Percentiles rank a stretch among this genome's conserved stretches.
Conservation (phyloP, 768 basidiomycete species). For the Tylopilus felleus region DNA sequence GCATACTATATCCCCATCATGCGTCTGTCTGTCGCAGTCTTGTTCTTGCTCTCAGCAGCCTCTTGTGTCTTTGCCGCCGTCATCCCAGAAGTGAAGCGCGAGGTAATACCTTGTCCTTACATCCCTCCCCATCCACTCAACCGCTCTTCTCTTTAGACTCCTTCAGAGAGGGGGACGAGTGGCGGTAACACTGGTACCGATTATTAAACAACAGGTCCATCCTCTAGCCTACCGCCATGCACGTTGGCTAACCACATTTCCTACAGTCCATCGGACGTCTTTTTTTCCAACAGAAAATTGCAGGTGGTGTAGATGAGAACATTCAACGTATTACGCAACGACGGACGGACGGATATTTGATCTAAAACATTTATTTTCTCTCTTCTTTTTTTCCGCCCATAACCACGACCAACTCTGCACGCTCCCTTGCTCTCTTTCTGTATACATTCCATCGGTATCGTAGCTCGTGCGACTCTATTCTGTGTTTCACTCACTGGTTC, state of each 20-base stretch:
- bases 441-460: neutral
- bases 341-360: slow-evolving; percentile 1
- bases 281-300: neutral
- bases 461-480: slow-evolving; percentile 1
- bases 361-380: neutral
- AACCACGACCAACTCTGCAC: slow-evolving; percentile 1
- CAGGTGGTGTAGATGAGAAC: neutral
- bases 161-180: neutral
- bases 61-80: slow-evolving; percentile 9
- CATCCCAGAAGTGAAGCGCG: slow-evolving; percentile 7
- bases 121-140: neutral
- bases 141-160: neutral
- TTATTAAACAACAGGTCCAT: neutral
- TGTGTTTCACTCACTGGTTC: neutral
- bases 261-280: neutral
- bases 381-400: neutral
- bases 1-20: slow-evolving; percentile 4
- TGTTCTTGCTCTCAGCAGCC: slow-evolving; percentile 12
- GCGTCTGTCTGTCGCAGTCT: slow-evolving; percentile 11
- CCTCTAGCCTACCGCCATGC: too few relatives aligned
- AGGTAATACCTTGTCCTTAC: neutral
- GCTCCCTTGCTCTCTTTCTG: slow-evolving; percentile 1
- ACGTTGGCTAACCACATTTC: neutral
- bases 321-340: neutral
- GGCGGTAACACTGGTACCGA: neutral